Evolutionary conservation across 2,329 filamentous ascomycete genomes (phyloP).

Genomic region (Byssochlamys sp.): DNA sequence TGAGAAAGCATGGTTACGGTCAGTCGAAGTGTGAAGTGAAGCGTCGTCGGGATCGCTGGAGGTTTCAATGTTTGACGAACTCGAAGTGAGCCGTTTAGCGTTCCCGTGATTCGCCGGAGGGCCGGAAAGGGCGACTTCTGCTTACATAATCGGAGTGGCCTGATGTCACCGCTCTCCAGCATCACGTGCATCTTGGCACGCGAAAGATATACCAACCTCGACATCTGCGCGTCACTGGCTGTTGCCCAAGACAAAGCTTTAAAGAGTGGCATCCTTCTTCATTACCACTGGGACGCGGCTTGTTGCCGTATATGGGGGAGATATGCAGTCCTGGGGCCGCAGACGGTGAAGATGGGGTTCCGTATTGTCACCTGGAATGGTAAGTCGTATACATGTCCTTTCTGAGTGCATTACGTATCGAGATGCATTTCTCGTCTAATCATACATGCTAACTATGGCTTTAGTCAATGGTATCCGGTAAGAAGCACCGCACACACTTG

Average conservation of each 20-base stretch:
- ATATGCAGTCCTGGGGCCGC: slow-evolving; percentile 9
- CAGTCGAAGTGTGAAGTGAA: slow-evolving; percentile 7
- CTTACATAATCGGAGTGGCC: background rate
- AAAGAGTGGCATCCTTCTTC: background rate
- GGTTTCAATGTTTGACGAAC: slow-evolving; percentile 8
- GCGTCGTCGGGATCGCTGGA: slow-evolving; percentile 1
- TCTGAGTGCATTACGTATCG: background rate
- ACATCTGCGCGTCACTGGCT: background rate
- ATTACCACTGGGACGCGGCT: background rate
- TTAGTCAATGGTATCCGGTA: slow-evolving; percentile 72
- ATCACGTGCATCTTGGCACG: slow-evolving; percentile 11
- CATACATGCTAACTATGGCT: slow-evolving; percentile 1
- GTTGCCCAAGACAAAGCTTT: background rate
- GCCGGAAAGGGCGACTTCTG: background rate
- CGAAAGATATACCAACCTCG: background rate
- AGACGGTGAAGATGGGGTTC: slow-evolving; percentile 51
- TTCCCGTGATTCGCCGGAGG: slow-evolving; percentile 20
- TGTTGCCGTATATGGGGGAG: slow-evolving; percentile 1
- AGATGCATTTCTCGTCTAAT: background rate
- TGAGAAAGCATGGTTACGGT: slow-evolving; percentile 52
- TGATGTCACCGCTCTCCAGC: slow-evolving; percentile 1
- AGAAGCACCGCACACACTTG: slow-evolving; percentile 1
- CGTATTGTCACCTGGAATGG: slow-evolving; percentile 84
- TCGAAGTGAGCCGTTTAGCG: slow-evolving; percentile 19
- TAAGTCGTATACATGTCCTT: slow-evolving; percentile 28